phyloP scores from a whole-genome alignment of 2,329 filamentous ascomycete species.

The Akanthomyces muscarius region DNA sequence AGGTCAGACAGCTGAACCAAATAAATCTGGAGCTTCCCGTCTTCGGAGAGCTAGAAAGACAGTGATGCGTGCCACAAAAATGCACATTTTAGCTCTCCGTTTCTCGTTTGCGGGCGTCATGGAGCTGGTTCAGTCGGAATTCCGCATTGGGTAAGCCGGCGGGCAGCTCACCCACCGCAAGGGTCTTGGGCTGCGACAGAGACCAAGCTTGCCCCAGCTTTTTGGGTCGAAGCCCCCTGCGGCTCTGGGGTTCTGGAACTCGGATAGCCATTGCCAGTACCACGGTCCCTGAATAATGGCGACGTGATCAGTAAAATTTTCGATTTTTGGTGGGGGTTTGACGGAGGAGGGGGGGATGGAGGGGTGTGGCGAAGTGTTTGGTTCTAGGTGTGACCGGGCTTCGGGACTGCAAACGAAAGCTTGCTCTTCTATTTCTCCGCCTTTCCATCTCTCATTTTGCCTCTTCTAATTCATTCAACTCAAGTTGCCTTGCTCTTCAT shows the following conservation, averaged over 20 bases:
- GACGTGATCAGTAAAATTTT: constrained; percentile 6
- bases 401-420: constrained; percentile 1
- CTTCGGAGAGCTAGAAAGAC: neutral
- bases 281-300: constrained; percentile 12
- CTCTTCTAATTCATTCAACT: constrained; percentile 5
- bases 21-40: constrained; percentile 14
- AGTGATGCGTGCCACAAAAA: neutral
- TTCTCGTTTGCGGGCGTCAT: constrained; percentile 6
- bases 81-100: neutral
- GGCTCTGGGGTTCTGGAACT: constrained; percentile 13
- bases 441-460: neutral
- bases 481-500: neutral
- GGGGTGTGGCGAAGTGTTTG: constrained; percentile 2
- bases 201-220: constrained; percentile 14
- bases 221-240: constrained; percentile 1
- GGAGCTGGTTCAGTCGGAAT: constrained; percentile 4
- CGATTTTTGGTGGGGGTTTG: constrained; percentile 10
- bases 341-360: too few relatives aligned
- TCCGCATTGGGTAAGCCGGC: constrained; percentile 20
- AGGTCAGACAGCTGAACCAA: neutral
- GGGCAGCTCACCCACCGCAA: neutral
- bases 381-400: constrained; percentile 8
- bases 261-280: neutral
- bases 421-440: neutral
- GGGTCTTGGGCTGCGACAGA: neutral